Percentiles rank a stretch among this genome's conserved stretches.
phyloP scores from a whole-genome alignment of 208 protist species.

The Acanthamoeba sp. region DNA sequence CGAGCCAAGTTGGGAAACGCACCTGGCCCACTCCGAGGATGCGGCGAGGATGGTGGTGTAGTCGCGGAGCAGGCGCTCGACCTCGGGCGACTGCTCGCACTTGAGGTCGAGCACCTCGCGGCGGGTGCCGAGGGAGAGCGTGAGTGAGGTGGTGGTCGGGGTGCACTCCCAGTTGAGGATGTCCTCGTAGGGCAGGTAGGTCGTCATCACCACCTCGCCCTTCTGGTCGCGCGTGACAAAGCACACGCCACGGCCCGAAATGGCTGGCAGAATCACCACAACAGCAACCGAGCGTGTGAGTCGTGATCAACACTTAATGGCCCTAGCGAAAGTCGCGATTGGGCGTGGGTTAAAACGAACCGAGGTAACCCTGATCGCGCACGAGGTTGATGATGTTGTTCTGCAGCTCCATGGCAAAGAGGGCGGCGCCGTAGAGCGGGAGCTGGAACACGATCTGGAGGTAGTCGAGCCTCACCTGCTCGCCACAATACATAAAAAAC shows the following conservation, averaged over 20 bases:
- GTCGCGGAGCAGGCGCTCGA: conserved; percentile 43
- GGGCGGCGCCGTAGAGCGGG: conserved; percentile 58
- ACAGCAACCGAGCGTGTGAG: background rate
- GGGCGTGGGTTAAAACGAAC: too few species aligned
- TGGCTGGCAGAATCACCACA: background rate
- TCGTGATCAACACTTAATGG: background rate
- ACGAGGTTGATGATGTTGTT: conserved; percentile 65
- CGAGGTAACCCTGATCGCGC: conserved; percentile 64
- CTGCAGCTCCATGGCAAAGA: conserved; percentile 71
- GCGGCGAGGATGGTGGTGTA: conserved; percentile 47
- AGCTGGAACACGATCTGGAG: conserved; percentile 42
- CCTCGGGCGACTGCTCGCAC: conserved; percentile 45
- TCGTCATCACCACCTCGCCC: conserved; percentile 69
- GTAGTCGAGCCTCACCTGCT: conserved; percentile 56
- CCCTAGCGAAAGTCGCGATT: background rate
- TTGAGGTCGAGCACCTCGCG: conserved; percentile 55
- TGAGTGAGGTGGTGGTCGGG: conserved; percentile 39
- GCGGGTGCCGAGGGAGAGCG: background rate
- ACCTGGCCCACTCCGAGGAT: conserved; percentile 23
- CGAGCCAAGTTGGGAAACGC: background rate
- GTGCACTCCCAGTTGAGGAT: conserved; percentile 68
- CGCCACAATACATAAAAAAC: too few species aligned
- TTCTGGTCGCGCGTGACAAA: conserved; percentile 73
- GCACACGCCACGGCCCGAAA: conserved; percentile 43
- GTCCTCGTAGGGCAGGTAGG: conserved; percentile 37